Evolutionary conservation across 176 grass and related monocot genomes (phyloP).

Genomic region (Oryza longistaminata): DNA sequence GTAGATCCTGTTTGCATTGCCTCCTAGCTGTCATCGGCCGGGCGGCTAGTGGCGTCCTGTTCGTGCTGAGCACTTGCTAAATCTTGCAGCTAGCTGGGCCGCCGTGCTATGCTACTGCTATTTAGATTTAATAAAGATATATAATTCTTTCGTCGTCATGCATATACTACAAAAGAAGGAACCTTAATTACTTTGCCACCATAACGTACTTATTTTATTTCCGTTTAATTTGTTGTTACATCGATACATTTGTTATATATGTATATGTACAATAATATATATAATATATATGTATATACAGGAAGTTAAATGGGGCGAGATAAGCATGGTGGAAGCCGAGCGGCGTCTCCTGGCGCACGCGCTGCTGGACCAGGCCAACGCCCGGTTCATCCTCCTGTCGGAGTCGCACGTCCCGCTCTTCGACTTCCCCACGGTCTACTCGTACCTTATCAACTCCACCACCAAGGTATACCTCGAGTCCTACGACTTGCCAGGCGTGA

Average conservation of each 20-base stretch:
- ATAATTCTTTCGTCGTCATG: no score
- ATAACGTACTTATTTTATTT: background rate
- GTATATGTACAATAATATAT: no score
- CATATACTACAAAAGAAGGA: no score
- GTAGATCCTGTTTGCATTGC: no score
- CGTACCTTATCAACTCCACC: constrained; percentile 70
- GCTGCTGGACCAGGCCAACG: constrained; percentile 52
- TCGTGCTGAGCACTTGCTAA: no score
- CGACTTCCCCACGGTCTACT: constrained; percentile 48
- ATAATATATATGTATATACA: background rate
- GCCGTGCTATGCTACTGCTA: no score
- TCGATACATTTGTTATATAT: background rate
- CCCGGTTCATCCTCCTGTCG: constrained; percentile 63
- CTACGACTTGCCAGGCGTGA: constrained; percentile 43
- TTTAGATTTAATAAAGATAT: no score
- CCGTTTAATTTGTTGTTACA: background rate
- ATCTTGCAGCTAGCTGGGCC: no score
- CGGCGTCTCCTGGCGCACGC: constrained; percentile 65
- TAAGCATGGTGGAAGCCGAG: constrained; percentile 77
- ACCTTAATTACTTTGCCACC: no score
- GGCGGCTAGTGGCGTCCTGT: no score
- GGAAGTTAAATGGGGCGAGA: constrained; percentile 68
- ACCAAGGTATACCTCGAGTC: constrained; percentile 48
- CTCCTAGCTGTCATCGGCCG: no score
- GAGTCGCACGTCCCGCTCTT: constrained; percentile 69